Conservation (phyloP, 2,329 filamentous ascomycete genomes). For the Alternaria viburni region DNA sequence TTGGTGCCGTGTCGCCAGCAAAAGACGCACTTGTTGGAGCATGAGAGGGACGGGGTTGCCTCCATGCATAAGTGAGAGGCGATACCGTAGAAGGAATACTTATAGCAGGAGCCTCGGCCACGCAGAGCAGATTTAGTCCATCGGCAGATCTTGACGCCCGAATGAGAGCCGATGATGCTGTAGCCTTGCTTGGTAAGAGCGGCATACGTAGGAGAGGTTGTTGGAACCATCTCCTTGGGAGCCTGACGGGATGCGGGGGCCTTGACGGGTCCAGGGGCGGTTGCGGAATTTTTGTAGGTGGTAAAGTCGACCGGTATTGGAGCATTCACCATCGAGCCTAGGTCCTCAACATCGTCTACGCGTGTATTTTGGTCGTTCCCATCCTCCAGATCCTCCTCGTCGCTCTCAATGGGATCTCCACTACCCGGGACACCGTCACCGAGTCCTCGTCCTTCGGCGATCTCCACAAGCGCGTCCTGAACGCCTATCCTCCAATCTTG, state of each 20-base stretch:
- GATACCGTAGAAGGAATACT: constrained; percentile 97
- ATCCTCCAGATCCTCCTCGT: constrained; percentile 67
- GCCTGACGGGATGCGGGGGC: constrained; percentile 50
- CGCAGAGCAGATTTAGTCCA: constrained; percentile 98
- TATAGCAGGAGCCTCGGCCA: constrained; percentile 94
- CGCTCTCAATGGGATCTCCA: constrained; percentile 83
- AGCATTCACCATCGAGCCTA: constrained; percentile 68
- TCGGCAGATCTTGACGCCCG: constrained; percentile 95
- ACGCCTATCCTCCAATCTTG: constrained; percentile 81
- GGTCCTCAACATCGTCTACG: constrained; percentile 83
- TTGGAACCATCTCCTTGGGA: constrained; percentile 91
- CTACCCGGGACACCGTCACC: constrained; percentile 77
- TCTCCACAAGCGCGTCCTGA: constrained; percentile 70
- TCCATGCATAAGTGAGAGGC: constrained; percentile 98
- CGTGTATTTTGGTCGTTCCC: constrained; percentile 45
- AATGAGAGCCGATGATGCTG: constrained; percentile 92
- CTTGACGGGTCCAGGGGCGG: constrained; percentile 56
- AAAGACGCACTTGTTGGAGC: constrained; percentile 98
- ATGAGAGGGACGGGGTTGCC: constrained; percentile 91
- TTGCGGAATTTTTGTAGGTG: constrained; percentile 63
- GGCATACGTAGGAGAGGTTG: constrained; percentile 83
- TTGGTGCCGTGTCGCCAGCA: constrained; percentile 99
- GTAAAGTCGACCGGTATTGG: constrained; percentile 84
- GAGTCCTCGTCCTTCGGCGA: constrained; percentile 59
- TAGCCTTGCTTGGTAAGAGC: constrained; percentile 96